Evolutionary conservation across 345 rosid species (phyloP).

Genomic region (Eucalyptus dawsonii): DNA sequence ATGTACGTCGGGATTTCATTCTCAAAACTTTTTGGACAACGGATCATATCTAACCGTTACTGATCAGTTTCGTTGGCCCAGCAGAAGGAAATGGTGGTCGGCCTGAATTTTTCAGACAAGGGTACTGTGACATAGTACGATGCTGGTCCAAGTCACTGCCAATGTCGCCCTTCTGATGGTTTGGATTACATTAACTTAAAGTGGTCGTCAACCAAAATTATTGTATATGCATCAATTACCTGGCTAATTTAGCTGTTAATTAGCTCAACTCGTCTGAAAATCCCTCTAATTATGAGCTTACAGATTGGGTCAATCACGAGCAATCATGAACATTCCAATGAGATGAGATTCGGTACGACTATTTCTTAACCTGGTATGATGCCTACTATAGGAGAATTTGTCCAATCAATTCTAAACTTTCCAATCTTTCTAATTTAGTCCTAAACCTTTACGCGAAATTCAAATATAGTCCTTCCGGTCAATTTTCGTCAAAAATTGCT

Average conservation of each 20-base stretch:
- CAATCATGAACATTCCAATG: neutral
- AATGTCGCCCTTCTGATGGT: neutral
- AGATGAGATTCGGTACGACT: neutral
- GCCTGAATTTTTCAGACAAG: neutral
- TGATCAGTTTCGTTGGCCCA: neutral
- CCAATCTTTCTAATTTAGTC: rapidly evolving
- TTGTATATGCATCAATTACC: neutral
- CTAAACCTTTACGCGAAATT: neutral
- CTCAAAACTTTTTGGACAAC: neutral
- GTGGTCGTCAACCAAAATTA: neutral
- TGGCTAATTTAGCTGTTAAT: neutral
- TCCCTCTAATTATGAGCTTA: neutral
- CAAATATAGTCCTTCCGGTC: neutral
- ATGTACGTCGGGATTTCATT: neutral
- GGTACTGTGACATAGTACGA: neutral
- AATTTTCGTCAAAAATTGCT: neutral
- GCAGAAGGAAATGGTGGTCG: neutral
- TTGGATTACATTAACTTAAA: neutral
- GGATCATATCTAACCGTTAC: neutral
- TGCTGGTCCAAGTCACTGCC: neutral
- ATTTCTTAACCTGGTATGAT: neutral
- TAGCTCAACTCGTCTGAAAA: neutral
- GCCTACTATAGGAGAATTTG: neutral
- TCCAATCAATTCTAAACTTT: neutral
- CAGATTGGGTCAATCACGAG: neutral